These are phyloP conservation scores for Aspergillus pseudonomiae DNA, from an alignment of 2,329 filamentous ascomycete genomes.

Conservation along the genomic window DNA sequence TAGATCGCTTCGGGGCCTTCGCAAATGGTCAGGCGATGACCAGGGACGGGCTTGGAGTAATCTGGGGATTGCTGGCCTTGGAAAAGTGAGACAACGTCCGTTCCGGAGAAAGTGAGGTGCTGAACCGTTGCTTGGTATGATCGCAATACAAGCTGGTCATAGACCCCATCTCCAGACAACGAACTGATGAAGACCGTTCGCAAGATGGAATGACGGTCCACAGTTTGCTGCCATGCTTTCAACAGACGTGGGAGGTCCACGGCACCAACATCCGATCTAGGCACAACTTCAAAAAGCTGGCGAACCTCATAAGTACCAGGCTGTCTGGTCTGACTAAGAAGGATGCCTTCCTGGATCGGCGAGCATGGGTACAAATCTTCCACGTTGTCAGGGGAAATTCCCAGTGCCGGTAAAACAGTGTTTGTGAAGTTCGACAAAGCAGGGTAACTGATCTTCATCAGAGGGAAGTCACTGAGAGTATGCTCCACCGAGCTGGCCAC, in stretches of 20 bases:
- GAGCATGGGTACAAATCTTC: conserved; percentile 19
- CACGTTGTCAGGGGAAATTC: neutral
- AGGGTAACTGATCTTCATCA: neutral
- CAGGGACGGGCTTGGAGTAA: neutral
- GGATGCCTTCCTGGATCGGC: conserved; percentile 18
- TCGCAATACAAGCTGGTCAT: neutral
- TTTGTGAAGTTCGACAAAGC: conserved; percentile 6
- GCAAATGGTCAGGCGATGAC: neutral
- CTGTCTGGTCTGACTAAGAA: conserved; percentile 15
- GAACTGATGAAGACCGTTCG: conserved; percentile 18
- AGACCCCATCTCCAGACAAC: neutral
- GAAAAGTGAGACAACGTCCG: neutral
- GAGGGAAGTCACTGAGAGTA: neutral
- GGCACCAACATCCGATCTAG: conserved; percentile 5
- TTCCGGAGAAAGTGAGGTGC: neutral
- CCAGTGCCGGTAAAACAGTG: neutral
- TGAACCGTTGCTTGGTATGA: neutral
- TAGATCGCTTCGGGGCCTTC: conserved; percentile 3
- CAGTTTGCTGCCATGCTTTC: conserved; percentile 15
- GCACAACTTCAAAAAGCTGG: conserved; percentile 6
- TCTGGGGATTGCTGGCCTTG: neutral
- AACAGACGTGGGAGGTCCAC: neutral
- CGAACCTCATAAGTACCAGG: conserved; percentile 14
- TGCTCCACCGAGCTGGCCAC: neutral
- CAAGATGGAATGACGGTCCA: conserved; percentile 18